Evolutionary conservation across 306 rosid species (phyloP).

Genomic region (Malus orientalis): DNA sequence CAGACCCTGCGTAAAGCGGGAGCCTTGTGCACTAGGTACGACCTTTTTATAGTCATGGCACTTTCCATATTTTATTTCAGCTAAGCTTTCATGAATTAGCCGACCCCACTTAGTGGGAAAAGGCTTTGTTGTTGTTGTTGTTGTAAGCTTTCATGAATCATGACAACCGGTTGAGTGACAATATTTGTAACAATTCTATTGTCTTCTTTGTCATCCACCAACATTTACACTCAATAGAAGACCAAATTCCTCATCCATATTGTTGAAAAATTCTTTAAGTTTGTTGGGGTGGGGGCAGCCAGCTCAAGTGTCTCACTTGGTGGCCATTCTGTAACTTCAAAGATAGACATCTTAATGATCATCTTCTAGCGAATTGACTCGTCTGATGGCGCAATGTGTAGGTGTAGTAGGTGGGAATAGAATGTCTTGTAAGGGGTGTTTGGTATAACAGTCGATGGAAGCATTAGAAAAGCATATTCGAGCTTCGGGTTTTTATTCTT

Average conservation of each 20-base stretch:
- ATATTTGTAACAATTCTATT: background rate
- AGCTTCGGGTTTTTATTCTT: background rate
- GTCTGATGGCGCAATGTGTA: background rate
- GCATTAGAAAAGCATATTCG: background rate
- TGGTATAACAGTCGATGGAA: background rate
- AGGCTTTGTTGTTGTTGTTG: too few relatives aligned
- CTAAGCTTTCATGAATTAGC: background rate
- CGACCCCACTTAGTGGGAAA: too few relatives aligned
- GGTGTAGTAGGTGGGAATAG: background rate
- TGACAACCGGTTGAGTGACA: background rate
- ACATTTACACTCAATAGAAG: background rate
- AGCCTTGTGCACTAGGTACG: too few relatives aligned
- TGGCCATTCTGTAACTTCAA: background rate
- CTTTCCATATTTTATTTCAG: background rate
- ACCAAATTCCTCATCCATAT: background rate
- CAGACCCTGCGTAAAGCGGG: too few relatives aligned
- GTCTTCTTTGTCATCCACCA: background rate
- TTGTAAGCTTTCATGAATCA: background rate
- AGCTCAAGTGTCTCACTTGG: background rate
- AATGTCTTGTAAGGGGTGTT: background rate
- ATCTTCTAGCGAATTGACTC: background rate
- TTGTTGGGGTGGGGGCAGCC: slow-evolving; percentile 2
- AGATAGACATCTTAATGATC: background rate
- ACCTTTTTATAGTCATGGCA: background rate
- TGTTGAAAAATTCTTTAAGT: background rate